phyloP scores from a whole-genome alignment of 208 protist genomes.

The Trypanosoma theileri region DNA sequence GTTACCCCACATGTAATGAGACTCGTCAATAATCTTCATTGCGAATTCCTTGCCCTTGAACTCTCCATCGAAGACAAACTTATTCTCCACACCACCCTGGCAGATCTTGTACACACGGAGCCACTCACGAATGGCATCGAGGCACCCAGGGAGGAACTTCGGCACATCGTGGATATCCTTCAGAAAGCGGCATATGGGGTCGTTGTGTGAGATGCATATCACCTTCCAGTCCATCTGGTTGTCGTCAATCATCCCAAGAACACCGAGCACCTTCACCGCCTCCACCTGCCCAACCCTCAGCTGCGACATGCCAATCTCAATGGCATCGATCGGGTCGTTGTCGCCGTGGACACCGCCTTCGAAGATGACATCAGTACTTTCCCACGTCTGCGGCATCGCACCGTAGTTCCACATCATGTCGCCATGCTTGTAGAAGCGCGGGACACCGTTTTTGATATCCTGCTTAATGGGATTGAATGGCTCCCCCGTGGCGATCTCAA shows the following conservation, averaged over 20 bases:
- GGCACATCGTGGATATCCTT: slow-evolving; percentile 90
- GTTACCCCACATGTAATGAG: slow-evolving; percentile 92
- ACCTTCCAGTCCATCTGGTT: slow-evolving; percentile 96
- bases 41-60: slow-evolving; percentile 87
- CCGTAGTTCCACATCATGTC: slow-evolving; percentile 98
- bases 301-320: slow-evolving; percentile 90
- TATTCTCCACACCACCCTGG: slow-evolving; percentile 89
- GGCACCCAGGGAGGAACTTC: slow-evolving; percentile 87
- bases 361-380: slow-evolving; percentile 90
- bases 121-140: slow-evolving; percentile 89
- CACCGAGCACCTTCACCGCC: slow-evolving; percentile 88
- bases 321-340: slow-evolving; percentile 91
- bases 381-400: slow-evolving; percentile 96
- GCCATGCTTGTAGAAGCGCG: slow-evolving; percentile 96
- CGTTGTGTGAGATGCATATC: slow-evolving; percentile 89
- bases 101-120: slow-evolving; percentile 94
- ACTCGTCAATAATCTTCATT: slow-evolving; percentile 87
- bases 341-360: slow-evolving; percentile 85
- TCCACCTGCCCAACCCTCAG: slow-evolving; percentile 81
- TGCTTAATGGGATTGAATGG: slow-evolving; percentile 96
- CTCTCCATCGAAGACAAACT: slow-evolving; percentile 90
- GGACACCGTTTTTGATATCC: slow-evolving; percentile 95
- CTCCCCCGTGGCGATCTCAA: slow-evolving; percentile 95
- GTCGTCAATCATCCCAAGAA: slow-evolving; percentile 94
- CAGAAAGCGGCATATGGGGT: slow-evolving; percentile 87